These are phyloP conservation scores for Corylus heterophylla DNA, from an alignment of 306 rosid species.

Conservation along the genomic window DNA sequence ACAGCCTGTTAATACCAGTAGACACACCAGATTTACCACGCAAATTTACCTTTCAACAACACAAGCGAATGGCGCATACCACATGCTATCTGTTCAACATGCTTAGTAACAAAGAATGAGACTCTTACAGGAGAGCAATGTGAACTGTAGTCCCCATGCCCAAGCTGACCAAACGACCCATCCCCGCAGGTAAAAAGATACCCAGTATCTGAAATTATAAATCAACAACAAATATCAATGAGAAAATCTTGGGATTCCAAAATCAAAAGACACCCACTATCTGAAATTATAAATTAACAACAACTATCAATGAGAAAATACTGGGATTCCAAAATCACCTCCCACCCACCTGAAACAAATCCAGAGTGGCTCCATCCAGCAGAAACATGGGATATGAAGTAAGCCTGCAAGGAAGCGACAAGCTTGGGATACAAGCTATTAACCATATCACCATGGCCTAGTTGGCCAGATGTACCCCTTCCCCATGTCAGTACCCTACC, in stretches of 20 bases:
- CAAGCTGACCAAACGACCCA: conserved; percentile 97
- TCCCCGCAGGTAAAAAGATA: conserved; percentile 79
- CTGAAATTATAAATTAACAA: conserved; percentile 39
- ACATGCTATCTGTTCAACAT: conserved; percentile 65
- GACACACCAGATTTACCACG: conserved; percentile 2
- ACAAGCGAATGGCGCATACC: conserved; percentile 96
- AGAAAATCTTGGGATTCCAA: not conserved
- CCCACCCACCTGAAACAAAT: conserved; percentile 64
- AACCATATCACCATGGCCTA: conserved; percentile 64
- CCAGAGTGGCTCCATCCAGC: conserved; percentile 98
- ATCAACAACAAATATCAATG: conserved; percentile 13
- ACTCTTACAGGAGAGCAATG: conserved; percentile 58
- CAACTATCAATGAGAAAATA: conserved; percentile 3
- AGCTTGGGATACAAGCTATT: conserved; percentile 55
- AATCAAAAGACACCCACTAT: conserved; percentile 44
- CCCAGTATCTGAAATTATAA: conserved; percentile 54
- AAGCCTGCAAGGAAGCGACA: conserved; percentile 46
- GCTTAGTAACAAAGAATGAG: conserved; percentile 51
- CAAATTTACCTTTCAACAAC: conserved; percentile 60
- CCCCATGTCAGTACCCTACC: conserved; percentile 90
- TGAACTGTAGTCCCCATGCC: conserved; percentile 70
- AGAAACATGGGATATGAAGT: conserved; percentile 59
- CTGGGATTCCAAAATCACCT: not conserved
- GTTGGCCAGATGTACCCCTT: conserved; percentile 81
- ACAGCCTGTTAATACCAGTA: not conserved